These are phyloP conservation scores for Aspergillus thermomutatus DNA, from an alignment of 2,329 filamentous ascomycete genomes.

Conservation along the genomic window DNA sequence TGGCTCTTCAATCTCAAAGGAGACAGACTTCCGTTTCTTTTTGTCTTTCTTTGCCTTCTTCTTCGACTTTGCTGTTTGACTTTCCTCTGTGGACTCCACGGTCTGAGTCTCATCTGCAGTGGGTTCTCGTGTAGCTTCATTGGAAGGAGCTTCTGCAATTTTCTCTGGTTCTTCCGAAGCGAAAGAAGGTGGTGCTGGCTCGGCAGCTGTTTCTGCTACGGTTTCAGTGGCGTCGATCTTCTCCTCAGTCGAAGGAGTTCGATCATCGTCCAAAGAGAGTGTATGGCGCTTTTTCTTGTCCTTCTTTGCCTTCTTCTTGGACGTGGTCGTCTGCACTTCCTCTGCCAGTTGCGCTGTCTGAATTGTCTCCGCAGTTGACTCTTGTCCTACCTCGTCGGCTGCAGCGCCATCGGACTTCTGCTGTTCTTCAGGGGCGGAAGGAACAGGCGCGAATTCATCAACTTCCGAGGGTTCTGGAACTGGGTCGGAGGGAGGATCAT, in stretches of 20 bases:
- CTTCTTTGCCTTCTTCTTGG: conserved; percentile 43
- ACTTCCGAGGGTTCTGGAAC: neutral
- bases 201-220: neutral
- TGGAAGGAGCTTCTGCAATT: neutral
- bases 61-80: conserved; percentile 19
- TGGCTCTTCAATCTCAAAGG: conserved; percentile 23
- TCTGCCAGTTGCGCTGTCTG: conserved; percentile 4
- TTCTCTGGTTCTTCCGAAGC: neutral
- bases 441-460: neutral
- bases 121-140: neutral
- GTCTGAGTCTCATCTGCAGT: conserved; percentile 7
- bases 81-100: conserved; percentile 6
- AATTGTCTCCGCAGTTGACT: conserved; percentile 3
- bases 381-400: conserved; percentile 4
- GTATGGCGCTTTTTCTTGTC: conserved; percentile 29
- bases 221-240: neutral
- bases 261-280: conserved; percentile 23
- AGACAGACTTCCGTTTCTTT: conserved; percentile 26
- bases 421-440: too few species aligned
- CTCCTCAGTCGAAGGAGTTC: neutral
- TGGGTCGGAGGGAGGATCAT: neutral
- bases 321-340: conserved; percentile 12
- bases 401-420: too few species aligned
- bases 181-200: neutral
- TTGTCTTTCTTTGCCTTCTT: conserved; percentile 44